phyloP scores from a whole-genome alignment of 768 basidiomycete species.

The Suillus paluster region DNA sequence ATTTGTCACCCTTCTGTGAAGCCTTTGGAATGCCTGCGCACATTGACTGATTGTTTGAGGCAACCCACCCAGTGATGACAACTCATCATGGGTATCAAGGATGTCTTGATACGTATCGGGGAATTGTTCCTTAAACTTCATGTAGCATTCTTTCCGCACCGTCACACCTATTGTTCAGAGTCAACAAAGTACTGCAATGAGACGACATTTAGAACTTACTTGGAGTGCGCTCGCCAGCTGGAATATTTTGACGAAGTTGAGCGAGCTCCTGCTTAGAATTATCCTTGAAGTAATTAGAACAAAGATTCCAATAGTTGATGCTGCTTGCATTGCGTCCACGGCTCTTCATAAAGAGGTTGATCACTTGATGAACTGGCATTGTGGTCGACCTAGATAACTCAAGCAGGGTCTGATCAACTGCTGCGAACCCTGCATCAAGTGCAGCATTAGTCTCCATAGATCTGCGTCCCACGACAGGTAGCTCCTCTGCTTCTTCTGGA shows the following conservation, averaged over 20 bases:
- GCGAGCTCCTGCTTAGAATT: slow-evolving; percentile 10
- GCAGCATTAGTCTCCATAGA: neutral
- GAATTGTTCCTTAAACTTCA: too few relatives aligned
- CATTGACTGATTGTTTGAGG: slow-evolving; percentile 2
- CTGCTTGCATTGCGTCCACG: neutral
- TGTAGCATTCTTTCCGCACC: too few relatives aligned
- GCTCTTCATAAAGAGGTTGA: slow-evolving; percentile 13
- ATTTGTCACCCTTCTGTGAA: too few relatives aligned
- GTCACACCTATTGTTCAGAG: too few relatives aligned
- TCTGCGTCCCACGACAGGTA: neutral
- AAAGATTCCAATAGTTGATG: slow-evolving; percentile 8
- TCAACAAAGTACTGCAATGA: neutral
- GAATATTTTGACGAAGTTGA: too few relatives aligned
- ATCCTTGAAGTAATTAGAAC: slow-evolving; percentile 3
- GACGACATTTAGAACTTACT: neutral
- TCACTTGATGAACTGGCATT: slow-evolving; percentile 2
- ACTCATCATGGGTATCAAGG: too few relatives aligned
- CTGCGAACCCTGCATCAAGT: slow-evolving; percentile 2
- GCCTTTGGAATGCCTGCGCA: neutral
- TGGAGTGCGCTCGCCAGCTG: too few relatives aligned
- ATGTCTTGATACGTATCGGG: too few relatives aligned
- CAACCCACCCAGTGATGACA: neutral
- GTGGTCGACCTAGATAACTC: slow-evolving; percentile 1
- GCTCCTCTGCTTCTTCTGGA: neutral
- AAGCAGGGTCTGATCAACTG: neutral